These are phyloP conservation scores for Cercophora scortea DNA, from an alignment of 495 filamentous ascomycete species.

Conservation along the genomic window DNA sequence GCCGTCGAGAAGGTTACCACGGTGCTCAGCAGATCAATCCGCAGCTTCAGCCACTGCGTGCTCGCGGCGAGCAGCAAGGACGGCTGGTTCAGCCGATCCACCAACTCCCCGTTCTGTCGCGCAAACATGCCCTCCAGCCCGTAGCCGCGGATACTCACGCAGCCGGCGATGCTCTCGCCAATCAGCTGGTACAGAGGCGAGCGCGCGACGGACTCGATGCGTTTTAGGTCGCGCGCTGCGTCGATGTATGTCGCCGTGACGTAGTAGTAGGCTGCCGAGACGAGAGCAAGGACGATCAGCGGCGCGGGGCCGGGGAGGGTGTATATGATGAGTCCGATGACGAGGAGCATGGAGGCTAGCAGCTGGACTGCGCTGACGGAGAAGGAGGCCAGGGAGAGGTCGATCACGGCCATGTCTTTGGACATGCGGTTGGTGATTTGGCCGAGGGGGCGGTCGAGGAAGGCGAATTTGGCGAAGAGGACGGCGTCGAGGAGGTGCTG, in stretches of 20 bases:
- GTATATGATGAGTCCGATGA: background rate
- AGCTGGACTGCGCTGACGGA: background rate
- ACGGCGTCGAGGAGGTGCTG: background rate
- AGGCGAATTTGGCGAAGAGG: background rate
- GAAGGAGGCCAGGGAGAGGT: background rate
- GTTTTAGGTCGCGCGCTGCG: constrained; percentile 2
- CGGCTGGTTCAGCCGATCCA: constrained; percentile 5
- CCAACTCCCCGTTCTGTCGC: background rate
- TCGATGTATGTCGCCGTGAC: constrained; percentile 4
- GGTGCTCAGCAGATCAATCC: constrained; percentile 49
- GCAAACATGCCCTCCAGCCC: constrained; percentile 2
- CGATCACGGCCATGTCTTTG: background rate
- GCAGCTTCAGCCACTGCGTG: constrained; percentile 61
- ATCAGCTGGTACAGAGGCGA: constrained; percentile 6
- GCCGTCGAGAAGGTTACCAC: constrained; percentile 75
- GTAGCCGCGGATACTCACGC: constrained; percentile 8
- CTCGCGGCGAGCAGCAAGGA: constrained; percentile 67
- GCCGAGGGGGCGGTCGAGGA: background rate
- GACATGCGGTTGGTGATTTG: background rate
- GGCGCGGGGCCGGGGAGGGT: background rate
- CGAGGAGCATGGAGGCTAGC: background rate
- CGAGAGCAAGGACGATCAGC: background rate
- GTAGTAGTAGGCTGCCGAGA: background rate
- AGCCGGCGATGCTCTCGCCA: constrained; percentile 2
- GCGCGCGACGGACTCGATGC: constrained; percentile 2